A percentile compares a stretch with the other conserved stretches of the same genome.
Conservation (phyloP, 306 rosid genomes). For the Medicago lupulina region DNA sequence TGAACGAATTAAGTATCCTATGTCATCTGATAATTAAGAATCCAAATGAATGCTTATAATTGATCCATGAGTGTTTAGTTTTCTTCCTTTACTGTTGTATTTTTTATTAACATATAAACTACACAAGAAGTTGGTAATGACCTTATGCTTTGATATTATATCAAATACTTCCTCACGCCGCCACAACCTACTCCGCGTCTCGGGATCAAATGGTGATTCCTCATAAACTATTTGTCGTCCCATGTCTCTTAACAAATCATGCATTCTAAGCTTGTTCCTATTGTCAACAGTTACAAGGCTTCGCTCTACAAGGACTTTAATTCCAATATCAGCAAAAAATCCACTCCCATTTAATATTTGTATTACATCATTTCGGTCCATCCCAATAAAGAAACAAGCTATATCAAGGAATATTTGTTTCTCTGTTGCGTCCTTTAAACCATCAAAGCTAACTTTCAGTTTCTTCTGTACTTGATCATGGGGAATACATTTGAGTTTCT, state of each 20-base stretch:
- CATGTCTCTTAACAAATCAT: constrained; percentile 34
- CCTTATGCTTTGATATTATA: background rate
- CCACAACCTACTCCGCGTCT: constrained; percentile 29
- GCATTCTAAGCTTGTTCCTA: constrained; percentile 33
- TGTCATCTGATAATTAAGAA: too few relatives aligned
- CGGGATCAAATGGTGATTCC: background rate
- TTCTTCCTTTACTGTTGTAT: too few relatives aligned
- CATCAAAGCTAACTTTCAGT: constrained; percentile 1
- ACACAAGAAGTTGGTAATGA: constrained; percentile 12
- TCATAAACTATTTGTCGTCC: constrained; percentile 37
- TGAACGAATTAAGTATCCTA: too few relatives aligned
- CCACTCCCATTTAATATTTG: constrained; percentile 30
- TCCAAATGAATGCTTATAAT: too few relatives aligned
- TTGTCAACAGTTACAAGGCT: constrained; percentile 20
- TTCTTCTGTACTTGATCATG: constrained; percentile 1
- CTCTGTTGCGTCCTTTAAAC: background rate
- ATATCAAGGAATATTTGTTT: constrained; percentile 21
- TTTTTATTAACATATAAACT: background rate
- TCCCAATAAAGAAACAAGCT: constrained; percentile 30
- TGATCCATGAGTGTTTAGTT: too few relatives aligned
- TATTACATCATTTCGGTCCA: background rate
- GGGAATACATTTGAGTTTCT: constrained; percentile 26
- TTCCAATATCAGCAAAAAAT: constrained; percentile 1
- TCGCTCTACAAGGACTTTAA: background rate
- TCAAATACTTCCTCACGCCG: background rate